Conservation (phyloP, 2,329 filamentous ascomycete species). For the Botrytis squamosa region DNA sequence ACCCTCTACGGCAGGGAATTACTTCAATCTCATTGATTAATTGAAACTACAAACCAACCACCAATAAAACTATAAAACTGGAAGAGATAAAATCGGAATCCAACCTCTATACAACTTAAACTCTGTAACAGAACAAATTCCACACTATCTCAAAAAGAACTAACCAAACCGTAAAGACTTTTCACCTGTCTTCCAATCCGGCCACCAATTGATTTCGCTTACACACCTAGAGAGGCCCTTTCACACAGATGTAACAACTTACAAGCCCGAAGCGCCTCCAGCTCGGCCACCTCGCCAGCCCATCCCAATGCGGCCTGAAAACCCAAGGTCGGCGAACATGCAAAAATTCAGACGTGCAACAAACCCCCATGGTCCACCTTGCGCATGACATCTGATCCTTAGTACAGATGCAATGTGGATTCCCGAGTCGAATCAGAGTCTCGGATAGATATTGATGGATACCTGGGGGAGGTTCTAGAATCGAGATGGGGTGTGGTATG, state of each 20-base stretch:
- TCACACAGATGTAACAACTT: neutral
- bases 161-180: too few relatives aligned
- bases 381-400: neutral
- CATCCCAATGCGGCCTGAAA: neutral
- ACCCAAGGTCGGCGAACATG: conserved; percentile 2
- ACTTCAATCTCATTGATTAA: too few relatives aligned
- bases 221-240: too few relatives aligned
- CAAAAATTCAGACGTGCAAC: conserved; percentile 12
- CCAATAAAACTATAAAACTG: too few relatives aligned
- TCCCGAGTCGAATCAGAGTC: conserved; percentile 6
- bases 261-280: neutral
- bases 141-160: too few relatives aligned
- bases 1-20: too few relatives aligned
- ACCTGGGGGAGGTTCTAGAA: neutral
- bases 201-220: too few relatives aligned
- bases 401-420: neutral
- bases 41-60: too few relatives aligned
- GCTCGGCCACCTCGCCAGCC: neutral
- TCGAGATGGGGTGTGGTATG: neutral
- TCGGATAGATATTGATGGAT: neutral
- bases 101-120: too few relatives aligned
- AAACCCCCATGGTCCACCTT: neutral
- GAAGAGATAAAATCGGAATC: too few relatives aligned
- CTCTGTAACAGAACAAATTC: too few relatives aligned
- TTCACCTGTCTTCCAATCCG: too few relatives aligned